Evolutionary conservation across 2,329 filamentous ascomycete species (phyloP).

Genomic region (Thermoascus crustaceus): DNA sequence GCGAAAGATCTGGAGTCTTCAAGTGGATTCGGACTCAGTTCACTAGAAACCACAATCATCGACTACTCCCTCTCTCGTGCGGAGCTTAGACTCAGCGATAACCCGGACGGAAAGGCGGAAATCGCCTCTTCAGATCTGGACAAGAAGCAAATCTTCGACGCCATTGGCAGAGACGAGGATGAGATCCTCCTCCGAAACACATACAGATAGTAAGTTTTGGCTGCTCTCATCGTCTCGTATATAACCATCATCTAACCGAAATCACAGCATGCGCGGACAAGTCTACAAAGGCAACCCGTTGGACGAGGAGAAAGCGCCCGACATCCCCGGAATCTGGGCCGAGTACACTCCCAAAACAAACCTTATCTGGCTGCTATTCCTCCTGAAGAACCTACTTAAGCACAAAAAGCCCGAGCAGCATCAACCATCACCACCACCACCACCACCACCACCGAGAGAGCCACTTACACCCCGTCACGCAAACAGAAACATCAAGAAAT

Average conservation of each 20-base stretch:
- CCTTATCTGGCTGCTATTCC: slow-evolving; percentile 55
- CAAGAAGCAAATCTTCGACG: slow-evolving; percentile 36
- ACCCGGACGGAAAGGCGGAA: slow-evolving; percentile 17
- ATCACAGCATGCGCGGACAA: slow-evolving; percentile 30
- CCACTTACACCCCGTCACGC: slow-evolving; percentile 26
- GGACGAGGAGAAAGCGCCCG: slow-evolving; percentile 24
- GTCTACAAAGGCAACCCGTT: slow-evolving; percentile 39
- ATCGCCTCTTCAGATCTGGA: slow-evolving; percentile 36
- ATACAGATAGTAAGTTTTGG: slow-evolving; percentile 32
- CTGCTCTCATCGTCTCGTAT: not conserved
- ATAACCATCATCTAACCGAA: slow-evolving; percentile 3
- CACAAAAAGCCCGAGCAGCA: slow-evolving; percentile 20
- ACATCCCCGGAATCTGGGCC: slow-evolving; percentile 41
- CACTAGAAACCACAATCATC: slow-evolving; percentile 56
- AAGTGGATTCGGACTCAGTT: slow-evolving; percentile 44
- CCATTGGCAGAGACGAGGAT: slow-evolving; percentile 34
- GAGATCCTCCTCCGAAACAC: slow-evolving; percentile 33
- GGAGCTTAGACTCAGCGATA: slow-evolving; percentile 31
- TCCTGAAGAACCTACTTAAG: slow-evolving; percentile 49
- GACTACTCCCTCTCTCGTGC: slow-evolving; percentile 62
- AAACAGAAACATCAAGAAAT: slow-evolving; percentile 16
- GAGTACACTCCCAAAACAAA: slow-evolving; percentile 54
- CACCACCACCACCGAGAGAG: slow-evolving; percentile 16
- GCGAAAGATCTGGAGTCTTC: slow-evolving; percentile 22
- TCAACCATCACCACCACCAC: slow-evolving; percentile 4